Percentiles rank a stretch among this genome's conserved stretches.
Evolutionary conservation across 169 alveolate genomes (phyloP).

Genomic region (Plasmodium ovale): DNA sequence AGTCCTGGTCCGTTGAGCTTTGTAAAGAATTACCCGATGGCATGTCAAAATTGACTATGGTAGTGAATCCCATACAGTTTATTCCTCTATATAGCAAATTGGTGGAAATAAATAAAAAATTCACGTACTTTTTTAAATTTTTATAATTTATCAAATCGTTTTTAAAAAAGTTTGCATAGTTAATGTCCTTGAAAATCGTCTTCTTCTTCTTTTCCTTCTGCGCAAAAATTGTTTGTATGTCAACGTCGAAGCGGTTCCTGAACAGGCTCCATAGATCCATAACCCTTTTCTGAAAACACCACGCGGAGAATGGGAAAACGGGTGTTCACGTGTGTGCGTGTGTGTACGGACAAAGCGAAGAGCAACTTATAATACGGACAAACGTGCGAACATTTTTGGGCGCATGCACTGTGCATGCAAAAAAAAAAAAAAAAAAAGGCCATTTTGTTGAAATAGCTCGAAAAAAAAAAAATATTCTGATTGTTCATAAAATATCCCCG

Average conservation of each 20-base stretch:
- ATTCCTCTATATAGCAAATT: slow-evolving; percentile 63
- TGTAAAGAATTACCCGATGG: neutral
- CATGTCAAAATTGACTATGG: slow-evolving; percentile 58
- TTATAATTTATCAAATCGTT: slow-evolving; percentile 46
- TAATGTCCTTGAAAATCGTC: slow-evolving; percentile 53
- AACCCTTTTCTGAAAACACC: slow-evolving; percentile 20
- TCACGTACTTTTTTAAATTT: slow-evolving; percentile 52
- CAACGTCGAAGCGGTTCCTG: slow-evolving; percentile 53
- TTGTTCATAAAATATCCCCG: too few species aligned
- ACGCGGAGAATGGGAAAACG: neutral
- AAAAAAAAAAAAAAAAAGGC: too few species aligned
- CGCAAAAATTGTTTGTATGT: slow-evolving; percentile 57
- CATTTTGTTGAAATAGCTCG: too few species aligned
- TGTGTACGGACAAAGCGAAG: neutral
- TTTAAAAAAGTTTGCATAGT: slow-evolving; percentile 64
- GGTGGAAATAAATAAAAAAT: slow-evolving; percentile 61
- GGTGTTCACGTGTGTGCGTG: neutral
- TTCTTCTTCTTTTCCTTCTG: slow-evolving; percentile 33
- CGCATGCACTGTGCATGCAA: too few species aligned
- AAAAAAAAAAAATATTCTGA: too few species aligned
- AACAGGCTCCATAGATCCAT: slow-evolving; percentile 63
- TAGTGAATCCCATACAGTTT: slow-evolving; percentile 64
- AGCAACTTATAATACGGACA: neutral
- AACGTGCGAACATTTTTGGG: too few species aligned
- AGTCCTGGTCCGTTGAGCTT: too few species aligned